Conservation (phyloP, 2,329 filamentous ascomycete genomes). For the Geoglossum cookeanum region DNA sequence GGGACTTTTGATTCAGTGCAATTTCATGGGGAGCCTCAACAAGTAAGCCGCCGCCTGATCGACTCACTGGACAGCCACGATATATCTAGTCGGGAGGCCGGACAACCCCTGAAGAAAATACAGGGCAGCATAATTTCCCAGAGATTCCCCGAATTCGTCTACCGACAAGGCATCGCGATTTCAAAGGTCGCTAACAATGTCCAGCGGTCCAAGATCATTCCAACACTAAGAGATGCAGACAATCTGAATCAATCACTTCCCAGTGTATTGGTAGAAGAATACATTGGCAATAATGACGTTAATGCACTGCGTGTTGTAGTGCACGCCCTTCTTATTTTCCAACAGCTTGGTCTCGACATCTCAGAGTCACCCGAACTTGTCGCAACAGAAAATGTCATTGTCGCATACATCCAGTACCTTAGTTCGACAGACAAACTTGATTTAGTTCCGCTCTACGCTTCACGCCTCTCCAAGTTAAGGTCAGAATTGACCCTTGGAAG, state of each 20-base stretch:
- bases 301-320: conserved; percentile 48
- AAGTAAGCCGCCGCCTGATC: conserved; percentile 37
- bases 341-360: conserved; percentile 33
- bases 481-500: conserved; percentile 53
- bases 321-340: conserved; percentile 52
- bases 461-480: conserved; percentile 46
- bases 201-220: conserved; percentile 3
- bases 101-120: conserved; percentile 50
- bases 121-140: conserved; percentile 57
- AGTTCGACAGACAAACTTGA: conserved; percentile 54
- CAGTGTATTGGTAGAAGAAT: conserved; percentile 20
- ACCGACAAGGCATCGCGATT: conserved; percentile 32
- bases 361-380: conserved; percentile 25
- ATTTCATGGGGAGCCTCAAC: conserved; percentile 36
- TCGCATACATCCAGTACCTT: conserved; percentile 65
- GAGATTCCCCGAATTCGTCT: conserved; percentile 36
- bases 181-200: conserved; percentile 6
- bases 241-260: background rate
- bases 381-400: conserved; percentile 55
- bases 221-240: background rate
- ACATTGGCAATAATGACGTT: conserved; percentile 36
- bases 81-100: conserved; percentile 37
- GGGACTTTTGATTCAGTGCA: conserved; percentile 45
- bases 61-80: conserved; percentile 36
- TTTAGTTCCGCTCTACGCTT: conserved; percentile 73